Evolutionary conservation across 331 rosid species (phyloP), one percentile per base, ranked within the genome.

Genomic region (Rhamnella rubrinervis): DNA sequence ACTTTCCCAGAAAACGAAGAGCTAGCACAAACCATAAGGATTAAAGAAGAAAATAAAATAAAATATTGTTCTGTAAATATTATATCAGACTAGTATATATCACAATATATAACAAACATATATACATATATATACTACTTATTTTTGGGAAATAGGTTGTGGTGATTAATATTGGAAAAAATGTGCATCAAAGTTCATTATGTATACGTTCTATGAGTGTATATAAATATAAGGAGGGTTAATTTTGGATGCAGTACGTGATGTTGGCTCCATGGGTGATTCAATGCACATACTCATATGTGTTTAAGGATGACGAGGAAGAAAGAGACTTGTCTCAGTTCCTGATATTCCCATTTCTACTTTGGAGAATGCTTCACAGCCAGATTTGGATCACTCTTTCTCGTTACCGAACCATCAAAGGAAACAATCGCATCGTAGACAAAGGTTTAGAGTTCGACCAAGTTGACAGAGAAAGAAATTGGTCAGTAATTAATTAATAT

Each of bases 341-440:
- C 44, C 87, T 90, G 25, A 8, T 84, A 17, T 72, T 90, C 28
- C 93, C 96, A 40, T 59, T 73, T 11, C 38, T 90, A 38, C 5
- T 90, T 66, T 11, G 70, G 74, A 86, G 98, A 47, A 74, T 86
- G 79, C 69, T 90, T 1, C 98, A 93, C 73, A 87, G 86, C 55
- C 97, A 93, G 79, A 26, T 90, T 15, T 93, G 98, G 98, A 88
- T 88, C 37, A 55, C 90, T 62, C 74, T 85, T 9, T 88, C 98
- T 47, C 97, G 97, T 53, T 77, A 88, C 57, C 81, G 77, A 70
- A 88, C 86, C 1, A 81, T 93, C 55, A 88, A 71, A 73, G 97
- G 97, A 37, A 78, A 56, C 8, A 78, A 18, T 40, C 60, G 82
- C 21, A 88, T 93, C 8, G 53, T 90, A 0, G 97, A 90, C 47